A percentile compares a stretch with the other conserved stretches of the same genome.
phyloP scores from a whole-genome alignment of 768 basidiomycete genomes.

The Obba rivulosa region DNA sequence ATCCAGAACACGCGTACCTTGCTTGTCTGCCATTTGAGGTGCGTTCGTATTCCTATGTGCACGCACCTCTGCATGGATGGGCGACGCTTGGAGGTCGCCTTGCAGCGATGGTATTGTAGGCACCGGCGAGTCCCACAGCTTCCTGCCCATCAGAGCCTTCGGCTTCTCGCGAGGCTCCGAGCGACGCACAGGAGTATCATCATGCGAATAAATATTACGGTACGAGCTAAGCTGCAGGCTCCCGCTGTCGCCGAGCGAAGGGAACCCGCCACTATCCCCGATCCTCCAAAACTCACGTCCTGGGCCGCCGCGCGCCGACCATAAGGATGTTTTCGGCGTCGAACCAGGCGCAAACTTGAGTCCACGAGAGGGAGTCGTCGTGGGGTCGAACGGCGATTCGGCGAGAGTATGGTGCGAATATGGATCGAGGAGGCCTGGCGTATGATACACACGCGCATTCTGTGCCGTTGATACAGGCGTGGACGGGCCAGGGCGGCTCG shows the following conservation, averaged over 20 bases:
- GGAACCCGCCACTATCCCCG: constrained; percentile 13
- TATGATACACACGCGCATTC: constrained; percentile 23
- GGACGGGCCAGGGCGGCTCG: constrained; percentile 47
- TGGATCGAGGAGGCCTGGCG: constrained; percentile 12
- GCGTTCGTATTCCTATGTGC: too few species aligned
- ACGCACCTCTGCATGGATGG: too few species aligned
- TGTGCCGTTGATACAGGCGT: constrained; percentile 42
- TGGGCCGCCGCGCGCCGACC: constrained; percentile 35
- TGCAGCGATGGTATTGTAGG: background rate
- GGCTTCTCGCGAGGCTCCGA: constrained; percentile 20
- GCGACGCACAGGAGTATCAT: constrained; percentile 52
- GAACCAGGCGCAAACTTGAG: constrained; percentile 57
- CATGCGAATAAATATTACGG: constrained; percentile 26
- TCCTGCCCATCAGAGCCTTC: constrained; percentile 3
- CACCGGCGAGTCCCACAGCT: constrained; percentile 11
- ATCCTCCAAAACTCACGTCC: background rate
- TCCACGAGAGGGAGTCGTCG: constrained; percentile 77
- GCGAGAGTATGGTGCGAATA: too few species aligned
- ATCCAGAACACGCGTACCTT: too few species aligned
- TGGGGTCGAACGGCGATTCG: constrained; percentile 62
- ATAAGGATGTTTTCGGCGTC: constrained; percentile 54
- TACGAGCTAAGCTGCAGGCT: constrained; percentile 11
- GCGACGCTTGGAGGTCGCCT: too few species aligned
- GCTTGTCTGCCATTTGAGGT: too few species aligned
- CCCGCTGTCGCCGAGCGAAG: constrained; percentile 13